phyloP scores from a whole-genome alignment of 78 protist species.

The Guillardia theta region DNA sequence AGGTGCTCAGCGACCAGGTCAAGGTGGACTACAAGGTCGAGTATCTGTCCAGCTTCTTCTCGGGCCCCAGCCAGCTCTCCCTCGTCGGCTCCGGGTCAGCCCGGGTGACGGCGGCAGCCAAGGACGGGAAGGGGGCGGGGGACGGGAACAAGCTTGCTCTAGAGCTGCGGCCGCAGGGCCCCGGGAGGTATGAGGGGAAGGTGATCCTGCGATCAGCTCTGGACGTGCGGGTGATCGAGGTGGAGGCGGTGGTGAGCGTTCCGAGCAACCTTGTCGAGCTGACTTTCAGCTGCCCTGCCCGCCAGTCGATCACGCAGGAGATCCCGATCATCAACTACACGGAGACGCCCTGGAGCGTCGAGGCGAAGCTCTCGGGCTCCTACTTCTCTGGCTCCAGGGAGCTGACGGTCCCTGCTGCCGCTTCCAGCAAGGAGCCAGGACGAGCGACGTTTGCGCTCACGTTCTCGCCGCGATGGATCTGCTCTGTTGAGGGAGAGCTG shows the following conservation, averaged over 20 bases:
- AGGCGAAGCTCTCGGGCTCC: conserved; percentile 42
- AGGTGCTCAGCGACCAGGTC: neutral
- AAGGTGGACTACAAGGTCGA: neutral
- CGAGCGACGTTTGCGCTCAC: neutral
- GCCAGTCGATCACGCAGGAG: conserved; percentile 45
- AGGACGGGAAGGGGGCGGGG: neutral
- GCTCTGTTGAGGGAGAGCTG: conserved; percentile 26
- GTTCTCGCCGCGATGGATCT: conserved; percentile 34
- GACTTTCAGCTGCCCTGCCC: conserved; percentile 43
- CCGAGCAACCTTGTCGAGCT: conserved; percentile 3
- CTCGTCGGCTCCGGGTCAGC: neutral
- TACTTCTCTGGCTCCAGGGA: conserved; percentile 58
- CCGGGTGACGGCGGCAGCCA: neutral
- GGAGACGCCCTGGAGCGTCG: neutral
- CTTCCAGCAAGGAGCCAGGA: neutral
- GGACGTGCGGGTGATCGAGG: conserved; percentile 50
- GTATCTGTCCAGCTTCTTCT: neutral
- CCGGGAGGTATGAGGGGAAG: conserved; percentile 28
- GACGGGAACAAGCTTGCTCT: neutral
- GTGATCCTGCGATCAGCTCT: conserved; percentile 31
- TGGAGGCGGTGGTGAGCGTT: neutral
- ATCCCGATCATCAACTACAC: conserved; percentile 51
- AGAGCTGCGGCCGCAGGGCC: conserved; percentile 31
- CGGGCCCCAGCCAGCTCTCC: neutral
- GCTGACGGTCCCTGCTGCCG: neutral